Evolutionary conservation across 495 filamentous ascomycete genomes (phyloP).

Genomic region (Astrothelium macrocarpum): DNA sequence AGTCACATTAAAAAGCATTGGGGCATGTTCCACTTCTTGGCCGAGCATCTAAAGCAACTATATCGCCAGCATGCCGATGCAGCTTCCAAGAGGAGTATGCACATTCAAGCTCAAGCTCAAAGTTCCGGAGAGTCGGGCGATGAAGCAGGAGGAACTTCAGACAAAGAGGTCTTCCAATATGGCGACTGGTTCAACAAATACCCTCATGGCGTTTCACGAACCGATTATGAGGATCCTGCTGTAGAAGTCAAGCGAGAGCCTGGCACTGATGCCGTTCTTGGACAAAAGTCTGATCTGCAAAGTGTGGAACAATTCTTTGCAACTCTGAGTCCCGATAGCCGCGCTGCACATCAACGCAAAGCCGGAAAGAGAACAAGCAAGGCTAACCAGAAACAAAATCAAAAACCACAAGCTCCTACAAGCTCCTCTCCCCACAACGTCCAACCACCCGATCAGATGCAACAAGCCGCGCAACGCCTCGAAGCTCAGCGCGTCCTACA

Average conservation of each 20-base stretch:
- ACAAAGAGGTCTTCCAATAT: constrained; percentile 76
- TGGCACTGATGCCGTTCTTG: constrained; percentile 69
- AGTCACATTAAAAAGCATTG: constrained; percentile 93
- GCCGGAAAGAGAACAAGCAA: constrained; percentile 10
- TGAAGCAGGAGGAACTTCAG: constrained; percentile 37
- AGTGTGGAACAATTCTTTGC: constrained; percentile 95
- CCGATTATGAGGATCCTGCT: constrained; percentile 74
- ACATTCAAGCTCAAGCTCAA: constrained; percentile 4
- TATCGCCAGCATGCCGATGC: constrained; percentile 81
- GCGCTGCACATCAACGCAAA: constrained; percentile 31
- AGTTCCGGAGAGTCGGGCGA: constrained; percentile 34
- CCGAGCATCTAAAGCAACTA: constrained; percentile 82
- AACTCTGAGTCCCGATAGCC: constrained; percentile 58
- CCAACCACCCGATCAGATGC: neutral
- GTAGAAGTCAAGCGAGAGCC: constrained; percentile 54
- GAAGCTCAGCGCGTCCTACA: constrained; percentile 20
- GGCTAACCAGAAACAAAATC: constrained; percentile 2
- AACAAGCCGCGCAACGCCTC: constrained; percentile 21
- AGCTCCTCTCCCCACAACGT: constrained; percentile 3
- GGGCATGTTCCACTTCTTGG: constrained; percentile 97
- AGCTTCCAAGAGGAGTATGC: constrained; percentile 27
- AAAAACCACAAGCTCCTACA: neutral
- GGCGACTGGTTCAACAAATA: constrained; percentile 97
- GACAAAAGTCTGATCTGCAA: constrained; percentile 78
- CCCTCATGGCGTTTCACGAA: constrained; percentile 77